phyloP scores from a whole-genome alignment of 2,329 filamentous ascomycete genomes.

The Fonsecaea pedrosoi region DNA sequence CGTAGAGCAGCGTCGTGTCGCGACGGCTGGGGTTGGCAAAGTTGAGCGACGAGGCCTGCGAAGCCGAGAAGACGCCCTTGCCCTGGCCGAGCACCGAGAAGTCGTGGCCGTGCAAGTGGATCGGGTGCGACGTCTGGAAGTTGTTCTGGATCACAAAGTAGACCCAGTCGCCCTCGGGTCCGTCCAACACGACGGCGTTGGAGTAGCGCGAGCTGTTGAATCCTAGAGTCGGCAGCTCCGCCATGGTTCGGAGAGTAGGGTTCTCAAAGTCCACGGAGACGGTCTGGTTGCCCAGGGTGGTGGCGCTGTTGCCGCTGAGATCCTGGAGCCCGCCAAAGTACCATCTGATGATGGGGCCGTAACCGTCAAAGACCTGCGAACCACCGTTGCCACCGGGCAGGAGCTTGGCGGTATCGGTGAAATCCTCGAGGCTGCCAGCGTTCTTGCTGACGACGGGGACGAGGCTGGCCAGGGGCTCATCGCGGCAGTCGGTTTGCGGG shows the following conservation, averaged over 20 bases:
- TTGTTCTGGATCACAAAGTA: slow-evolving; percentile 41
- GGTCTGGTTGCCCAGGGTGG: slow-evolving; percentile 21
- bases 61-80: slow-evolving; percentile 49
- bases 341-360: slow-evolving; percentile 35
- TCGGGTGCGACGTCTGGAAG: slow-evolving; percentile 58
- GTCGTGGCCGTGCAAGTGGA: slow-evolving; percentile 75
- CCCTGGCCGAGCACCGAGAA: slow-evolving; percentile 68
- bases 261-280: slow-evolving; percentile 34
- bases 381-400: slow-evolving; percentile 38
- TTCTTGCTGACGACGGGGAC: slow-evolving; percentile 30
- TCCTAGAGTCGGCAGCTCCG: slow-evolving; percentile 27
- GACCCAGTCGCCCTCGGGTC: slow-evolving; percentile 33
- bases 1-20: slow-evolving; percentile 71
- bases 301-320: slow-evolving; percentile 29
- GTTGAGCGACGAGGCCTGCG: slow-evolving; percentile 65
- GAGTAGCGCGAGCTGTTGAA: slow-evolving; percentile 38
- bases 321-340: slow-evolving; percentile 24
- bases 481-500: slow-evolving; percentile 31
- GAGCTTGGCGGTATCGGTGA: slow-evolving; percentile 27
- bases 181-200: slow-evolving; percentile 36
- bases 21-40: slow-evolving; percentile 67
- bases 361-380: slow-evolving; percentile 27
- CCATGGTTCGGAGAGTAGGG: slow-evolving; percentile 36
- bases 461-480: slow-evolving; percentile 37
- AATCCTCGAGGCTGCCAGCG: slow-evolving; percentile 27